Evolutionary conservation across 2,329 filamentous ascomycete species (phyloP).

Genomic region (Amauroascus niger): DNA sequence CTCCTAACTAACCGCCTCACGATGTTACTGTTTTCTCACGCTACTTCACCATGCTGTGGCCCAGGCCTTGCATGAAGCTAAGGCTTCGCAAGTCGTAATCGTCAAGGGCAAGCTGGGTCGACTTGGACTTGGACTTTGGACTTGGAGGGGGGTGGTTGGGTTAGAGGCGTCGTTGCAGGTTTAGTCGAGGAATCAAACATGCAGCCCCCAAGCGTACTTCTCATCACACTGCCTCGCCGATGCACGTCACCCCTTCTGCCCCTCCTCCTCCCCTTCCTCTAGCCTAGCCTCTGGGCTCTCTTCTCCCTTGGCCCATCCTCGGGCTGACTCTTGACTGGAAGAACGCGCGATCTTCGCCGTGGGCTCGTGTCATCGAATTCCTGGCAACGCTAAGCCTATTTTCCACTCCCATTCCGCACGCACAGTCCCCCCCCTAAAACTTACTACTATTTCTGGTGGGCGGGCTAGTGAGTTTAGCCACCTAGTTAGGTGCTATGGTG

Average conservation of each 20-base stretch:
- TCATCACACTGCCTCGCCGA: constrained; percentile 13
- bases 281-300: no score
- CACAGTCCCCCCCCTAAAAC: background rate
- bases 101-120: no score
- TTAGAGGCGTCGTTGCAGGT: no score
- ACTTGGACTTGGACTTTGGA: no score
- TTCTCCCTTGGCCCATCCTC: background rate
- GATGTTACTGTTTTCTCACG: no score
- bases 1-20: no score
- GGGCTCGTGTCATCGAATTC: constrained; percentile 6
- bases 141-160: background rate
- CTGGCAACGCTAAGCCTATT: background rate
- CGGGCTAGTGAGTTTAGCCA: no score
- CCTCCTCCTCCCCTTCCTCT: no score
- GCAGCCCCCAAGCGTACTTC: constrained; percentile 4
- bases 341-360: constrained; percentile 4
- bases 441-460: background rate
- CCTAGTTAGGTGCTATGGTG: background rate
- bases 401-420: background rate
- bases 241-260: constrained; percentile 8
- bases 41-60: no score
- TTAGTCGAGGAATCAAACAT: constrained; percentile 1
- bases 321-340: constrained; percentile 6
- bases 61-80: background rate
- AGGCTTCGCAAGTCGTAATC: no score